Evolutionary conservation across 139 green algal species (phyloP), one percentile per base, ranked within the genome.

Genomic region (Chlamydomonas eustigma): DNA sequence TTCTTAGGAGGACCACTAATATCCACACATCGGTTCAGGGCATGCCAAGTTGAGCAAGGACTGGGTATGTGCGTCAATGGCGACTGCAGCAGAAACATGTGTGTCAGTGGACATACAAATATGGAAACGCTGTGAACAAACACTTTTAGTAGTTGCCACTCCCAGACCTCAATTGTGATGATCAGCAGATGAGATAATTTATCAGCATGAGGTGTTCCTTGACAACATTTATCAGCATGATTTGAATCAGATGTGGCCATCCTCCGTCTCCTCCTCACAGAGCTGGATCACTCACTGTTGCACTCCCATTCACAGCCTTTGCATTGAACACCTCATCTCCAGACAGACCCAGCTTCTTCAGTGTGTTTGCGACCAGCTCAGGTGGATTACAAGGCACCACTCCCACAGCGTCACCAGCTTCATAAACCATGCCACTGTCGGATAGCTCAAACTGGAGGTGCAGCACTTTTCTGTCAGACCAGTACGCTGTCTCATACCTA

Each of bases 391-490:
- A n/a, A 1, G 92, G 89, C 28, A 93, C 68, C 3, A 99, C 52
- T 12, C 91, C 95, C 0, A 98, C 73, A 4, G 90, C 87, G 81
- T 98, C 95, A 6, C 95, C 95, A 0, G 94, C 87, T 18, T 80
- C 64, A 37, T 91, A 97, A 5, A n/a, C 38, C 64, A 97, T 90
- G 76, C 88, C 87, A 63, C 81, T 93, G 58, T 75, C 85, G 0
- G 44, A 28, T 0, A 97, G 33, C 72, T 94, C 89, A 0, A 98
- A 50, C 80, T 94, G 89, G 58, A 97, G 22, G 77, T 98, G 92
- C 39, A 98, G 76, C 52, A 99, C 93, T 65, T 79, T 79, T 37
- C 89, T 80, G 71, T 95, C 91, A 50, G 79, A 90, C 78, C 82
- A 90, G 22, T 52, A 71, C 8, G 87, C 87, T 3, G 87, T 91